phyloP scores from a whole-genome alignment of 257 asterid genomes.

The Oldenlandia corymbosa region DNA sequence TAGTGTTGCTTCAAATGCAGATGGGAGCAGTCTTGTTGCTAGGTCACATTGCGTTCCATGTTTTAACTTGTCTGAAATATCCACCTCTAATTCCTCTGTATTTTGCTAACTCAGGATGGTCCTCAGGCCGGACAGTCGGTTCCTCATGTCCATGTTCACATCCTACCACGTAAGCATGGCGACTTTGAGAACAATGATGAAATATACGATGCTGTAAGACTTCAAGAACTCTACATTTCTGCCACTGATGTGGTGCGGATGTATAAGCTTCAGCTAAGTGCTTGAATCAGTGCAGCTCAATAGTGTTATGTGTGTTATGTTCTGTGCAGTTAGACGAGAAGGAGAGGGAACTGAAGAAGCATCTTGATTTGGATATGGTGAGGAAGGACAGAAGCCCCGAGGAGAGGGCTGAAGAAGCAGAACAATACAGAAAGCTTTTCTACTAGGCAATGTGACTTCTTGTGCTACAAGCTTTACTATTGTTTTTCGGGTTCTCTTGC shows the following conservation, averaged over 20 bases:
- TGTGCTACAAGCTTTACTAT: no score
- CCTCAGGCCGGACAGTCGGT: slow-evolving; percentile 92
- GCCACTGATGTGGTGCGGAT: not conserved
- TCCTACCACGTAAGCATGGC: slow-evolving; percentile 70
- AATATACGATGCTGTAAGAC: slow-evolving; percentile 82
- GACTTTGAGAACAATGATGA: slow-evolving; percentile 84
- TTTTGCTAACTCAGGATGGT: slow-evolving; percentile 56
- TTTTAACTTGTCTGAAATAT: not conserved
- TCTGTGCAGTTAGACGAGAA: slow-evolving; percentile 59
- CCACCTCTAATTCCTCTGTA: slow-evolving; percentile 1
- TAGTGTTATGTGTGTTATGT: not conserved
- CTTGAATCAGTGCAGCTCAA: not conserved
- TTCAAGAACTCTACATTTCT: not conserved
- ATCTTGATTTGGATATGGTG: slow-evolving; percentile 78
- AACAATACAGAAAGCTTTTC: slow-evolving; percentile 64
- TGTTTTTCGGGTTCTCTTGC: no score
- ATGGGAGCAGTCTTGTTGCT: not conserved
- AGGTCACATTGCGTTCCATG: not conserved
- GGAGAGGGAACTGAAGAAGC: slow-evolving; percentile 78
- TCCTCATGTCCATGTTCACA: slow-evolving; percentile 84
- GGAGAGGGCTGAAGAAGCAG: slow-evolving; percentile 93
- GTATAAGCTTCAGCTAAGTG: not conserved
- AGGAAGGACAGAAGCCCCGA: slow-evolving; percentile 77
- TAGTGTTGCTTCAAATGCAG: not conserved
- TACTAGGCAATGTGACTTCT: no score